Base-by-base conservation (phyloP, 257 asterid genomes). In the Fraxinus cuspidata region DNA sequence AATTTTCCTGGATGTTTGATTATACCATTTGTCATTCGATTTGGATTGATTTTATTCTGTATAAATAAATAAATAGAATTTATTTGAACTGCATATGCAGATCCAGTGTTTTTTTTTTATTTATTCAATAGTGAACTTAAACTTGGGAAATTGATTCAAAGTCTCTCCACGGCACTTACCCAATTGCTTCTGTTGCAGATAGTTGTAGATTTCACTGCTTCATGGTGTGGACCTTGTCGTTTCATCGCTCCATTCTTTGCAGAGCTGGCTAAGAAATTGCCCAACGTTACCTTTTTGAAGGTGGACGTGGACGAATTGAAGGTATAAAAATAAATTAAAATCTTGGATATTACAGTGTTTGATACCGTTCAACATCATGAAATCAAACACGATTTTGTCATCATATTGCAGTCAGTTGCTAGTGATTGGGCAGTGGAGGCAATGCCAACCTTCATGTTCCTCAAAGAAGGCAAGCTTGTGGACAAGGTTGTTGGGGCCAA, bases 201-300 rank as follows among this genome's bases (percentile, higher is more conserved):
- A 25, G 99, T 94, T 64, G 95, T 94, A 23, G 97, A 95, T 74
- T 93, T 95, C 89, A 95, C 97, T 23, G 97, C 98, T 72, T 90
- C 98, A 66, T 95, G 98, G 99, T 95, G 99, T 64, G 97, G 97
- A 77, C 99, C 99, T 1, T 95, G 98, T 40, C 90, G 92, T 56
- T 75, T 89, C 90, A 91, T 95, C 65, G 90, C 98, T 69, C 98
- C 99, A 2, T 90, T 95, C 83, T 89, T 90, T 10, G 90, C 91
- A 15, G 98, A 91, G 76, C 84, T 93, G 88, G 97, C 98, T 1
- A 93, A 86, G 92, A 92, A 92, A 67, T 79, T 89, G 34, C 96
- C 98, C 21, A 34, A 11, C 76, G 96, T 91, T 35, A 88, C 88
- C 74, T 93, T 95, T 84, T 75, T 93, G 74, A 95, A 95, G 89